A percentile compares a stretch with the other conserved stretches of the same genome.
phyloP scores from a whole-genome alignment of 345 rosid genomes.

The Citrus sp. region DNA sequence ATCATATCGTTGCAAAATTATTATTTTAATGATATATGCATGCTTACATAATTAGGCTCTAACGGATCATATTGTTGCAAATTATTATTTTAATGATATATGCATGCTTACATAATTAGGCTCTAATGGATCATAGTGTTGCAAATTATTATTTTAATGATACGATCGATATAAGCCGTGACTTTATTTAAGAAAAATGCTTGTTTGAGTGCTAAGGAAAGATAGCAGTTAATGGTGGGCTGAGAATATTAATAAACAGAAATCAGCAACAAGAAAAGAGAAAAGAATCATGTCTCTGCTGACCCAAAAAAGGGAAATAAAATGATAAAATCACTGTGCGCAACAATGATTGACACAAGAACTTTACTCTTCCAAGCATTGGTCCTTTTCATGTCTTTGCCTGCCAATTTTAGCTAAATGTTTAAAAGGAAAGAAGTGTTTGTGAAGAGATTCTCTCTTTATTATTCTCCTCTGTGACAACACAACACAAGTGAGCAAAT shows the following conservation, averaged over 20 bases:
- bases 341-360: constrained; percentile 32
- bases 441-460: constrained; percentile 38
- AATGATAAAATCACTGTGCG: background rate
- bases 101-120: background rate
- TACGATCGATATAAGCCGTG: background rate
- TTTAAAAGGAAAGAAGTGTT: constrained; percentile 31
- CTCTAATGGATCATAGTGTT: background rate
- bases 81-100: too few relatives aligned
- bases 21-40: too few relatives aligned
- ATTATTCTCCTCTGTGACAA: constrained; percentile 32
- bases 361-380: constrained; percentile 10
- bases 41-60: too few relatives aligned
- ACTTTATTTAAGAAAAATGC: background rate
- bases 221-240: constrained; percentile 13
- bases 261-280: background rate
- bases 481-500: background rate
- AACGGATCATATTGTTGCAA: too few relatives aligned
- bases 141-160: background rate
- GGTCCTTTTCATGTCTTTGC: constrained; percentile 22
- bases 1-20: background rate
- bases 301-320: constrained; percentile 19
- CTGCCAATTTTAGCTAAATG: constrained; percentile 17
- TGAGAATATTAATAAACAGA: constrained; percentile 26
- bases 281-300: constrained; percentile 16
- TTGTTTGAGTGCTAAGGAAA: background rate